A percentile compares a stretch with the other conserved stretches of the same genome.
Conservation (phyloP, 768 basidiomycete genomes). For the Lactarius pseudohatsudake region DNA sequence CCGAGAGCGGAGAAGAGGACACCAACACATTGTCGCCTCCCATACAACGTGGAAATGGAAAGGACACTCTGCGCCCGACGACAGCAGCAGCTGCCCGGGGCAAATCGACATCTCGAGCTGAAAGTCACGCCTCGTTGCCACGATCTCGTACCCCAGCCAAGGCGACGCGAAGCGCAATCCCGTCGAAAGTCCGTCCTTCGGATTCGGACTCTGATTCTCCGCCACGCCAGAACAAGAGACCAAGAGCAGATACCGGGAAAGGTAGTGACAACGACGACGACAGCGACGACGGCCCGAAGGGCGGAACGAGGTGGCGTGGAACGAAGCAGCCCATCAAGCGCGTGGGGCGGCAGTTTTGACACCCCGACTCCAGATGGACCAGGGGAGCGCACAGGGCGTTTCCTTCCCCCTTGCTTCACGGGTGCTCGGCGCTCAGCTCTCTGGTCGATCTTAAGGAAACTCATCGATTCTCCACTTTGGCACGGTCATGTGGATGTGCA, state of each 20-base stretch:
- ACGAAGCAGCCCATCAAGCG: constrained; percentile 74
- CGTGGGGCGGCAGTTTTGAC: constrained; percentile 71
- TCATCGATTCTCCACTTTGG: background rate
- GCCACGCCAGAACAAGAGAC: constrained; percentile 44
- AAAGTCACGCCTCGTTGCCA: constrained; percentile 4
- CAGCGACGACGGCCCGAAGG: constrained; percentile 55
- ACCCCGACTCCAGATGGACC: constrained; percentile 8
- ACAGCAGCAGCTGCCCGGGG: background rate
- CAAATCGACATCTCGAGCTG: constrained; percentile 8
- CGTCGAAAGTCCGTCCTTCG: constrained; percentile 28
- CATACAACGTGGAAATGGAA: background rate
- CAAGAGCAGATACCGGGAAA: constrained; percentile 35
- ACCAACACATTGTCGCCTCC: background rate
- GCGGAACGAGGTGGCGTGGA: constrained; percentile 47
- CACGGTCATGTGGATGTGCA: constrained; percentile 9
- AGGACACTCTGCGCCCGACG: background rate
- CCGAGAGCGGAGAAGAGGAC: constrained; percentile 8
- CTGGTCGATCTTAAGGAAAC: background rate
- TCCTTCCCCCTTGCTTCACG: background rate
- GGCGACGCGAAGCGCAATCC: constrained; percentile 8
- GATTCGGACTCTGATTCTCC: constrained; percentile 57
- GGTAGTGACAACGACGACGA: constrained; percentile 47
- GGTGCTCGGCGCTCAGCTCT: constrained; percentile 2
- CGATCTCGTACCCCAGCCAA: constrained; percentile 11
- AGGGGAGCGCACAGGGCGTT: background rate